Conservation (phyloP, 163 green algal species). For the Chlamydomonas reinhardtii region DNA sequence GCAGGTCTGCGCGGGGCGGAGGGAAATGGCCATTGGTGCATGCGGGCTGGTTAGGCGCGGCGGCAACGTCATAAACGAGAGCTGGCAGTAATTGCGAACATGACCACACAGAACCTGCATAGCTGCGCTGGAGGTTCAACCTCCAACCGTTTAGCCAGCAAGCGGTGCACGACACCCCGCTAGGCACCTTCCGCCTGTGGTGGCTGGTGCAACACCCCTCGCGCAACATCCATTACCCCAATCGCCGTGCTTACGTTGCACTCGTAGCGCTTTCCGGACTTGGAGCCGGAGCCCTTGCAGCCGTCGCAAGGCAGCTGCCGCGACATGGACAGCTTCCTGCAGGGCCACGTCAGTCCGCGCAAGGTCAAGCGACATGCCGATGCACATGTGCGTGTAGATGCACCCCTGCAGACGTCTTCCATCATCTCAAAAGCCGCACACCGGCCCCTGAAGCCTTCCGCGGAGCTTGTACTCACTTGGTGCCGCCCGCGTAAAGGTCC, state of each 20-base stretch:
- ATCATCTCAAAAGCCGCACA: background rate
- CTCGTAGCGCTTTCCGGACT: constrained; percentile 85
- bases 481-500: constrained; percentile 95
- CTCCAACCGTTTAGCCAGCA: too few species aligned
- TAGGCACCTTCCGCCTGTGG: too few species aligned
- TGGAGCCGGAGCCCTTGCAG: constrained; percentile 88
- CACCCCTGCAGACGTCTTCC: too few species aligned
- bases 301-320: constrained; percentile 86
- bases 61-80: too few species aligned
- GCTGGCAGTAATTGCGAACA: too few species aligned
- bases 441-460: background rate
- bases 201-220: too few species aligned
- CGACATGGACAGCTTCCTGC: constrained; percentile 90
- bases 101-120: too few species aligned
- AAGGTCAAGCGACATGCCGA: too few species aligned
- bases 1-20: constrained; percentile 71
- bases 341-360: background rate
- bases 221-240: background rate
- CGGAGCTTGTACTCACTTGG: constrained; percentile 68
- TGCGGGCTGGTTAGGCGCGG: too few species aligned
- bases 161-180: too few species aligned
- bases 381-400: background rate
- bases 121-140: too few species aligned
- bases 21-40: too few species aligned
- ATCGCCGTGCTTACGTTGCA: constrained; percentile 65